phyloP scores from a whole-genome alignment of 2,329 filamentous ascomycete genomes.

The Aplosporella prunicola region DNA sequence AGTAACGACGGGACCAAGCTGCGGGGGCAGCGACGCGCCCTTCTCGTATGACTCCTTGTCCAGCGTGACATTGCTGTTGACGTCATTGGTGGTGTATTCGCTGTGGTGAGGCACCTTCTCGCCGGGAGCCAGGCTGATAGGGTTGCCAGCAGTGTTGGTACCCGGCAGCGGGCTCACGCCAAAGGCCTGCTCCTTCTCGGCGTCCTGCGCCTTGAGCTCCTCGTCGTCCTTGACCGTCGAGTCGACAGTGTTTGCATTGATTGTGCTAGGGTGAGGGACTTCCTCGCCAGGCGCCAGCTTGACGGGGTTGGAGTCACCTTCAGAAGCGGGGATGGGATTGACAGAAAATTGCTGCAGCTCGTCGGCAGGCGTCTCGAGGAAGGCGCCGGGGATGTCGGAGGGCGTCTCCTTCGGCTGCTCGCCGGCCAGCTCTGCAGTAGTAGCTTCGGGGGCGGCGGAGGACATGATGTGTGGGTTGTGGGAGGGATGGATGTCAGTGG shows the following conservation, averaged over 20 bases:
- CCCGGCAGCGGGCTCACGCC: conserved; percentile 51
- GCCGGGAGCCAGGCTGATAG: conserved; percentile 67
- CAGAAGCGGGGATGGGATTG: conserved; percentile 50
- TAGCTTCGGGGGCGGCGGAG: conserved; percentile 59
- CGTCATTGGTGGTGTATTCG: conserved; percentile 57
- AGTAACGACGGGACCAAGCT: conserved; percentile 39
- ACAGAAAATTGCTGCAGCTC: conserved; percentile 41
- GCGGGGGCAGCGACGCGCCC: conserved; percentile 48
- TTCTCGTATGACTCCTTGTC: conserved; percentile 84
- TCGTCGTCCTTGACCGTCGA: conserved; percentile 37
- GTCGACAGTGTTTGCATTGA: conserved; percentile 63
- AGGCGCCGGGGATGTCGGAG: conserved; percentile 50
- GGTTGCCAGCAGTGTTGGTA: conserved; percentile 57
- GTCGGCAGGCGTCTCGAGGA: conserved; percentile 61
- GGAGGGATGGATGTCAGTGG: conserved; percentile 55
- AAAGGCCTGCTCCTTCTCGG: conserved; percentile 39
- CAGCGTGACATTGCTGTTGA: conserved; percentile 54
- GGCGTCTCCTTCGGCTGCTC: conserved; percentile 47
- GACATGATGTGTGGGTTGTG: conserved; percentile 49
- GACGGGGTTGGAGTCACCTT: conserved; percentile 64
- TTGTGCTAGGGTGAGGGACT: conserved; percentile 56
- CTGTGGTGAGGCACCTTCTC: conserved; percentile 65
- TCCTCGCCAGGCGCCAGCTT: conserved; percentile 68
- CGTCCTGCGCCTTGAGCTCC: conserved; percentile 19
- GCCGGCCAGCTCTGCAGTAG: conserved; percentile 61